Base-by-base conservation (phyloP, 768 basidiomycete species). In the Podaxis carcinomalis region DNA sequence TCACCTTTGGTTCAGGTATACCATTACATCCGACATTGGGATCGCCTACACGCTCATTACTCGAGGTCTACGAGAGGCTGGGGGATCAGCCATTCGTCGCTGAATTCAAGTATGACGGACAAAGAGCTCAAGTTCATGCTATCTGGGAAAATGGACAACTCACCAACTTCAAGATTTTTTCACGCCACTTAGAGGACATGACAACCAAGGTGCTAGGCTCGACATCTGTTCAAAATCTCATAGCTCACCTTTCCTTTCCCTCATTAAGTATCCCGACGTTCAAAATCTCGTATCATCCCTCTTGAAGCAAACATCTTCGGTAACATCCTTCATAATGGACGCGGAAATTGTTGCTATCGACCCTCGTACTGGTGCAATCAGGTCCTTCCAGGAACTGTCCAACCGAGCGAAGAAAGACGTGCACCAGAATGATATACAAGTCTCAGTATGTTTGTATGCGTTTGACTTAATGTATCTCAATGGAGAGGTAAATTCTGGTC, bases 41-140 rank as follows among this genome's bases (percentile, higher is more conserved):
- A 10, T 90, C 89, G 5, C 94, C 94, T 39, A 88, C 85, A 47
- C 86, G 93, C 27, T 94, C 93, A 25, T 76, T 97, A 44, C 80
- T 86, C 42, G 92, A 94, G 65, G 84, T 95, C n/a, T 94, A 92
- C 68, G 81, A 84, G 49, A 80, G 87, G 5, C 74, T 93, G 19
- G 82, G 81, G 21, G 77, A 80, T 35, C 74, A 84, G 35, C 81
- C 87, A 9, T 97, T 95, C 73, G 80, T 84, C 14, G 90, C 92
- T 35, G 95, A 97, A 75, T 91, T 90, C 70, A 97, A 96, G 73
- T 91, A 95, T 67, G 95, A 97, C 66, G 95, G 89, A 19, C 90
- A 92, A 68, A 82, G 89, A 52, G 92, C 88, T 19, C 92, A 92
- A 72, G 86, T 91, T n/a, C 90, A 92, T 69, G 88, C 79, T 11